These are phyloP conservation scores for Rhodomyrtus tomentosa DNA, from an alignment of 345 rosid species.

Conservation along the genomic window DNA sequence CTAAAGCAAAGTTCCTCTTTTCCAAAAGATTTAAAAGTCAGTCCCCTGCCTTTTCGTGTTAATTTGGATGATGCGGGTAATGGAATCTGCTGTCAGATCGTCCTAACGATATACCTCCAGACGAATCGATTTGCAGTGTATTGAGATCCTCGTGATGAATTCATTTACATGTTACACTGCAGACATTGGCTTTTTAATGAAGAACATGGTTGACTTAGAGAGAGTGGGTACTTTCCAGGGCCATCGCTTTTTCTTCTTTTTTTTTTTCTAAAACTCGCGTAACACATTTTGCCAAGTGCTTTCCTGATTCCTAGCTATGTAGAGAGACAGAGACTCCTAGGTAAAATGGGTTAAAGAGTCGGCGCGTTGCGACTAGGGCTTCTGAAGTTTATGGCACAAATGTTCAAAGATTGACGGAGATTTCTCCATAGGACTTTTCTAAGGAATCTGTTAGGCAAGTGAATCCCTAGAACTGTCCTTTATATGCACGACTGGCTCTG, in stretches of 20 bases:
- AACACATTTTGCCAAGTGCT: not conserved
- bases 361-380: not conserved
- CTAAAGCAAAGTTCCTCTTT: not conserved
- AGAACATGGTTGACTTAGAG: too few relatives aligned
- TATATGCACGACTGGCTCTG: not conserved
- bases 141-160: not conserved
- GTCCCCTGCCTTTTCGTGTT: too few relatives aligned
- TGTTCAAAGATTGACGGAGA: not conserved
- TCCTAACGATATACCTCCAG: not conserved
- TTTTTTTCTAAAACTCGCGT: not conserved
- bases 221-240: not conserved
- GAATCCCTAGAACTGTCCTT: not conserved
- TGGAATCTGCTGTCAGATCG: not conserved
- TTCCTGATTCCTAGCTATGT: not conserved
- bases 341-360: not conserved
- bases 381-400: not conserved
- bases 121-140: not conserved
- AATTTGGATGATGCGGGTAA: not conserved
- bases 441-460: not conserved
- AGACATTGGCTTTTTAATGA: not conserved
- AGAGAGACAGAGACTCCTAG: not conserved
- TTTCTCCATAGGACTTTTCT: not conserved
- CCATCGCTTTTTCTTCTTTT: too few relatives aligned
- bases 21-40: not conserved
- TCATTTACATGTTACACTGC: not conserved